Conservation (phyloP, 805 yeast genomes). For the Suhomyces xylopsoci region DNA sequence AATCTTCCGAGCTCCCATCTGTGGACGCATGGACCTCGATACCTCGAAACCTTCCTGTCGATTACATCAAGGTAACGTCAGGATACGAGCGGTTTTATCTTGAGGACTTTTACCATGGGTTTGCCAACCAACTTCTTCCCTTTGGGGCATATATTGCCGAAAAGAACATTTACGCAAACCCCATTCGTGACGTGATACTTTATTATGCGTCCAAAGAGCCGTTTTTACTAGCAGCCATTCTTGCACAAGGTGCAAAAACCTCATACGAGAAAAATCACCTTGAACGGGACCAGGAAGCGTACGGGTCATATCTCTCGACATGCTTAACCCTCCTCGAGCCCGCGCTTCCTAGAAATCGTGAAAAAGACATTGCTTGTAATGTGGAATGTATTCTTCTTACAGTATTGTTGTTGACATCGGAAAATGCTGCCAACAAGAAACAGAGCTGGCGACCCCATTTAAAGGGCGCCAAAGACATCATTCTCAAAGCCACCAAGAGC, state of each 20-base stretch:
- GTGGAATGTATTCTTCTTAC: conserved; percentile 69
- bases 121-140: conserved; percentile 36
- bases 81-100: conserved; percentile 31
- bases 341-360: conserved; percentile 25
- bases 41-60: conserved; percentile 30
- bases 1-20: background rate
- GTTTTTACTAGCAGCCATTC: conserved; percentile 60
- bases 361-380: conserved; percentile 34
- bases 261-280: conserved; percentile 41
- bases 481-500: conserved; percentile 47
- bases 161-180: conserved; percentile 33
- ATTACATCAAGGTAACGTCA: conserved; percentile 24
- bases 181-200: conserved; percentile 61
- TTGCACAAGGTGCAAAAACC: conserved; percentile 72
- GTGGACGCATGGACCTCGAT: conserved; percentile 4
- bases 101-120: conserved; percentile 39
- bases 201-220: conserved; percentile 58
- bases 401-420: conserved; percentile 61
- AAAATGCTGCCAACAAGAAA: conserved; percentile 51
- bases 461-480: conserved; percentile 59
- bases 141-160: conserved; percentile 32
- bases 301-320: conserved; percentile 58
- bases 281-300: conserved; percentile 59
- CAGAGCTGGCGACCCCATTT: conserved; percentile 66
- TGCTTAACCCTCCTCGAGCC: conserved; percentile 58